Percentiles rank a stretch among this genome's conserved stretches.
phyloP scores from a whole-genome alignment of 2,329 filamentous ascomycete genomes.

The Chrysoporthe deuterocubensis region DNA sequence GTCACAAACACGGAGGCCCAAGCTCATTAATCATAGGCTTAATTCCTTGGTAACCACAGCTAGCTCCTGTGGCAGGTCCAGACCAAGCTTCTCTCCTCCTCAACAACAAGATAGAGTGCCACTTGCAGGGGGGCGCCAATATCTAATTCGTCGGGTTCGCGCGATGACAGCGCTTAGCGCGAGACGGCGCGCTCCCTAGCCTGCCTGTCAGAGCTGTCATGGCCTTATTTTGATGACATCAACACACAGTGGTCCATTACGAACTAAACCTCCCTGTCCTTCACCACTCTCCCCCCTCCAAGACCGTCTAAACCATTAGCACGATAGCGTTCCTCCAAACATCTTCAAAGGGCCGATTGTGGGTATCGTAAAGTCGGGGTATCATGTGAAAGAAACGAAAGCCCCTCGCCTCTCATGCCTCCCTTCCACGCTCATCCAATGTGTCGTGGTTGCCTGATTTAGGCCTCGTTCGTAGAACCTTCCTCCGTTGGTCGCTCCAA shows the following conservation, averaged over 20 bases:
- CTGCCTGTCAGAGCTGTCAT: not conserved
- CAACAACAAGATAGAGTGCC: not conserved
- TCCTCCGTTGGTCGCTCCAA: not conserved
- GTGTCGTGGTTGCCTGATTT: not conserved
- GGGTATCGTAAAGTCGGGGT: constrained; percentile 1
- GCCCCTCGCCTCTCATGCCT: not conserved
- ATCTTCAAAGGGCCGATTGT: not conserved
- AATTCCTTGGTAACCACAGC: not conserved
- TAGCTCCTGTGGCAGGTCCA: not conserved
- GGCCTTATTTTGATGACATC: not conserved
- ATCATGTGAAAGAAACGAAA: constrained; percentile 10
- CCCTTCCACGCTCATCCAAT: not conserved
- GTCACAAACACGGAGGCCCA: not conserved
- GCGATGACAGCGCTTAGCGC: not conserved
- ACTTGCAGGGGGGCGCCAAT: not conserved
- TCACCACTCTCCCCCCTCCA: not conserved
- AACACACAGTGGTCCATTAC: not conserved
- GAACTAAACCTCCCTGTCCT: not conserved
- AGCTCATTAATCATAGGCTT: not conserved
- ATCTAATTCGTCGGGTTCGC: not conserved
- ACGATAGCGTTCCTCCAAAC: not conserved
- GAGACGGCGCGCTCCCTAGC: not conserved
- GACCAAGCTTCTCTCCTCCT: not conserved
- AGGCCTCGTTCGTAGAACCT: not conserved
- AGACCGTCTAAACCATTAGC: not conserved